These are phyloP conservation scores for Hansfordia pulvinata DNA, from an alignment of 2,329 filamentous ascomycete species.

Conservation along the genomic window DNA sequence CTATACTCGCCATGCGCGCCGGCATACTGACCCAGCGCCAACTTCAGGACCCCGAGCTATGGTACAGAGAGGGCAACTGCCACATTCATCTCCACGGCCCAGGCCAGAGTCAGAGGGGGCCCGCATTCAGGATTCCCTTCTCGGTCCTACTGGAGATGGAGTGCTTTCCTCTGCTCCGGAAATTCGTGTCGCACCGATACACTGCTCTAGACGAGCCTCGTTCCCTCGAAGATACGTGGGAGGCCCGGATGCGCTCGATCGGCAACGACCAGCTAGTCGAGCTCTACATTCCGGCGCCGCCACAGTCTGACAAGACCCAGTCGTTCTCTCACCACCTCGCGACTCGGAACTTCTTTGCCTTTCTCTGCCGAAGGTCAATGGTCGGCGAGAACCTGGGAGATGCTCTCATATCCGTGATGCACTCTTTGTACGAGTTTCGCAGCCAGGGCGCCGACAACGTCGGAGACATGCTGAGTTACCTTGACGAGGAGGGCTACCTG, in stretches of 20 bases:
- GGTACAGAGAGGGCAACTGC: constrained; percentile 54
- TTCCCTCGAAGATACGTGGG: background rate
- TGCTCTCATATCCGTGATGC: constrained; percentile 50
- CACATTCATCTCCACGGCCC: constrained; percentile 54
- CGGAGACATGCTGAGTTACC: constrained; percentile 48
- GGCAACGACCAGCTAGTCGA: constrained; percentile 29
- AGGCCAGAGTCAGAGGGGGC: constrained; percentile 49
- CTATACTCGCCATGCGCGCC: too few relatives aligned
- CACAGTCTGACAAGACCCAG: constrained; percentile 34
- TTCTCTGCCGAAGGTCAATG: constrained; percentile 48
- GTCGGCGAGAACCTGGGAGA: constrained; percentile 54
- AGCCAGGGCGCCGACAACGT: constrained; percentile 38
- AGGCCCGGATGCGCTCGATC: constrained; percentile 10
- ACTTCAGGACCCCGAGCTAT: constrained; percentile 58
- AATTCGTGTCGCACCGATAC: too few relatives aligned
- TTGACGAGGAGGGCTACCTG: constrained; percentile 56
- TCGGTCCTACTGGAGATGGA: constrained; percentile 39
- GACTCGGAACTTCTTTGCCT: constrained; percentile 66
- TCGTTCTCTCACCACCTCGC: constrained; percentile 51
- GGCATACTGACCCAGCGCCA: too few relatives aligned
- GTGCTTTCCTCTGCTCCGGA: constrained; percentile 46
- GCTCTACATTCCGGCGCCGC: constrained; percentile 56
- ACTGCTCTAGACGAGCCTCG: too few relatives aligned
- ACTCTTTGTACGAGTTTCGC: constrained; percentile 51
- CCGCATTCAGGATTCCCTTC: constrained; percentile 55